Evolutionary conservation across 495 filamentous ascomycete species (phyloP).

Genomic region (Cryomyces antarcticus): DNA sequence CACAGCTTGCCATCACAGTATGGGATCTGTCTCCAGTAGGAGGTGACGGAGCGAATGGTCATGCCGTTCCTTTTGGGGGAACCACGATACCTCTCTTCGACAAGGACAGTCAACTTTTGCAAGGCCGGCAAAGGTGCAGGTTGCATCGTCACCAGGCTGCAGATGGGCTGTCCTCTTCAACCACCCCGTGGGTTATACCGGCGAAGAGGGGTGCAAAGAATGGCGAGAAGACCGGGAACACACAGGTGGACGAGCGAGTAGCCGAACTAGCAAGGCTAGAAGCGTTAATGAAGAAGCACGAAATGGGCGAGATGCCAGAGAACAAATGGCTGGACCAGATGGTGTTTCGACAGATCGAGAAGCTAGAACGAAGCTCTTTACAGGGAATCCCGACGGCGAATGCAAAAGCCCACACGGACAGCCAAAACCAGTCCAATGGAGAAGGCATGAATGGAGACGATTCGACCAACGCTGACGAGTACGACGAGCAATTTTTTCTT

Average conservation of each 20-base stretch:
- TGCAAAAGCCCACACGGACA: background rate
- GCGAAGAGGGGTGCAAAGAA: conserved; percentile 25
- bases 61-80: conserved; percentile 81
- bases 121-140: conserved; percentile 80
- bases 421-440: background rate
- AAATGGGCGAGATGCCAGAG: conserved; percentile 83
- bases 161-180: conserved; percentile 65
- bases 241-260: conserved; percentile 20
- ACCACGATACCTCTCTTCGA: conserved; percentile 85
- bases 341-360: conserved; percentile 72
- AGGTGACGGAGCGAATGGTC: conserved; percentile 38
- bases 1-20: conserved; percentile 78
- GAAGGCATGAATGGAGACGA: conserved; percentile 2
- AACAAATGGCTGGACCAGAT: conserved; percentile 91
- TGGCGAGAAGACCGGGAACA: background rate
- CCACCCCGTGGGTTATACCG: conserved; percentile 46
- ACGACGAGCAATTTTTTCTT: conserved; percentile 46
- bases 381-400: background rate
- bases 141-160: conserved; percentile 65
- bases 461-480: conserved; percentile 19
- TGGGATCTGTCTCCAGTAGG: conserved; percentile 82
- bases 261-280: conserved; percentile 69
- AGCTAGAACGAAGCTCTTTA: conserved; percentile 15
- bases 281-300: conserved; percentile 85
- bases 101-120: conserved; percentile 69